Conservation (phyloP, 1,139 yeast genomes). For the Lodderomyces orthopsilosis region DNA sequence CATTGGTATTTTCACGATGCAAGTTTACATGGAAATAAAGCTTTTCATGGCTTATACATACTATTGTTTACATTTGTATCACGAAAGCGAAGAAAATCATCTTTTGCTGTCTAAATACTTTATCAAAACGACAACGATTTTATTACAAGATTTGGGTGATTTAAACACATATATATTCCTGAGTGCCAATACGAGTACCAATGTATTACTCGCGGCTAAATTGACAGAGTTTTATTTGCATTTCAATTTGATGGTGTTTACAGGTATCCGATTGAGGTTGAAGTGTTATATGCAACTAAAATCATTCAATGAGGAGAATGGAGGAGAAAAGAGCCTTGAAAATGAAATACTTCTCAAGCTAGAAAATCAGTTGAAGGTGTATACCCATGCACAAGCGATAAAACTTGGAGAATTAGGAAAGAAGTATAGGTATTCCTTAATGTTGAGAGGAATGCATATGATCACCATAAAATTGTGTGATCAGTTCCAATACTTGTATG, state of each 20-base stretch:
- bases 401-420: conserved; percentile 3
- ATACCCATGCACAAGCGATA: conserved; percentile 1
- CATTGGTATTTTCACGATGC: conserved; percentile 5
- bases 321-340: background rate
- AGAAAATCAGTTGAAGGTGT: conserved; percentile 1
- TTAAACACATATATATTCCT: conserved; percentile 10
- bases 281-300: conserved; percentile 4
- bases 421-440: conserved; percentile 8
- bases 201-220: conserved; percentile 13
- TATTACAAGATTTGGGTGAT: conserved; percentile 21
- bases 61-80: conserved; percentile 25
- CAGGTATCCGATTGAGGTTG: conserved; percentile 9
- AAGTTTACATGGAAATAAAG: conserved; percentile 13
- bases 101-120: conserved; percentile 23
- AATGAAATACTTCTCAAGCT: conserved; percentile 1
- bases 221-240: conserved; percentile 14
- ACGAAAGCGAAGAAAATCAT: conserved; percentile 19
- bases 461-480: conserved; percentile 5
- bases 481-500: background rate
- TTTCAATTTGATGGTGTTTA: conserved; percentile 9
- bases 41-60: conserved; percentile 21
- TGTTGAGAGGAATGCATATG: conserved; percentile 7
- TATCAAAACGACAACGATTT: conserved; percentile 19
- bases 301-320: background rate
- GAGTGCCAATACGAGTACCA: conserved; percentile 10